Evolutionary conservation across 441 rosid genomes (phyloP).

Genomic region (Erysimum pusillum): DNA sequence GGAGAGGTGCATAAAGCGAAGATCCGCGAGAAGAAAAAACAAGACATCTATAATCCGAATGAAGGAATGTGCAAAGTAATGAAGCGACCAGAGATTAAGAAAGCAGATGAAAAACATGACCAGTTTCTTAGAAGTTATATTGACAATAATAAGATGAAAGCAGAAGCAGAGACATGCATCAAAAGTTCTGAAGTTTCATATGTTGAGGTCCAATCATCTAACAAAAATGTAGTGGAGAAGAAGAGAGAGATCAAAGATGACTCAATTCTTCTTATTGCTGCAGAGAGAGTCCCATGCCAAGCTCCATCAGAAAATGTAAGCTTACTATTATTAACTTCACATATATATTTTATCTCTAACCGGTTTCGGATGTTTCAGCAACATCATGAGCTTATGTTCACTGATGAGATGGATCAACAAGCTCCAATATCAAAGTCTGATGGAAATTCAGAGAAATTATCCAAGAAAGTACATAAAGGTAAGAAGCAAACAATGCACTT

Average conservation of each 20-base stretch:
- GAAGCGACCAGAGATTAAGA: slow-evolving; percentile 49
- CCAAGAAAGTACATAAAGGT: slow-evolving; percentile 48
- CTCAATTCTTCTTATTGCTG: slow-evolving; percentile 41
- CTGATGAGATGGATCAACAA: slow-evolving; percentile 48
- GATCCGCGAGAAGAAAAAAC: slow-evolving; percentile 51
- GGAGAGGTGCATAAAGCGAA: slow-evolving; percentile 48
- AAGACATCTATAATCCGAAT: slow-evolving; percentile 50
- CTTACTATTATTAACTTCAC: slow-evolving; percentile 33
- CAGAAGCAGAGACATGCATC: slow-evolving; percentile 50
- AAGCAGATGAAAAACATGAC: slow-evolving; percentile 49
- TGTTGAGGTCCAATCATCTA: slow-evolving; percentile 32
- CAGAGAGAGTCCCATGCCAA: slow-evolving; percentile 46
- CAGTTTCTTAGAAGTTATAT: slow-evolving; percentile 34
- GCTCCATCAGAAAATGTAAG: slow-evolving; percentile 61
- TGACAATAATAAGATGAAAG: slow-evolving; percentile 49
- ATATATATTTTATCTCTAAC: slow-evolving; percentile 33
- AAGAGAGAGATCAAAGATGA: slow-evolving; percentile 46
- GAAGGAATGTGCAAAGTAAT: slow-evolving; percentile 48
- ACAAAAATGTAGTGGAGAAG: slow-evolving; percentile 3
- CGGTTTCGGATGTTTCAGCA: slow-evolving; percentile 43
- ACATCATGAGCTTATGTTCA: slow-evolving; percentile 44
- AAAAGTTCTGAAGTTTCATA: slow-evolving; percentile 30
- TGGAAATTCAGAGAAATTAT: slow-evolving; percentile 33
- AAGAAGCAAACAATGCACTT: slow-evolving; percentile 36
- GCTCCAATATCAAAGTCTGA: slow-evolving; percentile 38